A percentile compares a stretch with the other conserved stretches of the same genome.
Evolutionary conservation across 768 basidiomycete species (phyloP).

Genomic region (Russula virescens): DNA sequence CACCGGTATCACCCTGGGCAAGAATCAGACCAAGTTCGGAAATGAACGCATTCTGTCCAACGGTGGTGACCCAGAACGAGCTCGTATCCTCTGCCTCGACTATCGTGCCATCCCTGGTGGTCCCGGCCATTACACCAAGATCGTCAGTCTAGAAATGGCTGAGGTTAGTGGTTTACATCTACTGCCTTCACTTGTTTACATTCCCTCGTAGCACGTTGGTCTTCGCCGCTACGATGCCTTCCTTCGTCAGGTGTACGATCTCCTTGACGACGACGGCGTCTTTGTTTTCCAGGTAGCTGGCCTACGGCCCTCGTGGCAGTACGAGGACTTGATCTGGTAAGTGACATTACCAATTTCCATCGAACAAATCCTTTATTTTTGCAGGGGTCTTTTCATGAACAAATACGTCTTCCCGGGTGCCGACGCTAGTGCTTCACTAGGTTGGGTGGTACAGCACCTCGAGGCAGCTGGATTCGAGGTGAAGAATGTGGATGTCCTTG

Average conservation of each 20-base stretch:
- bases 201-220: conserved; percentile 73
- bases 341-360: conserved; percentile 17
- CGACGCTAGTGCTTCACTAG: conserved; percentile 91
- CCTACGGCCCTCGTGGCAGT: conserved; percentile 93
- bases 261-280: conserved; percentile 90
- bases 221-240: conserved; percentile 87
- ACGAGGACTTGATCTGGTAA: conserved; percentile 93
- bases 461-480: conserved; percentile 94
- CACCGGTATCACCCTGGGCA: conserved; percentile 89
- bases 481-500: conserved; percentile 93
- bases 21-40: conserved; percentile 90
- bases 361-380: background rate
- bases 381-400: conserved; percentile 93
- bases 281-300: conserved; percentile 98
- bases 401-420: conserved; percentile 99
- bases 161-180: conserved; percentile 48
- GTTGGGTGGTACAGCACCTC: conserved; percentile 86
- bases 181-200: conserved; percentile 1
- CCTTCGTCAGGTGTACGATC: conserved; percentile 85
- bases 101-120: conserved; percentile 85
- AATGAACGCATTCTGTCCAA: conserved; percentile 82
- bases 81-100: conserved; percentile 89
- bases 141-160: conserved; percentile 96
- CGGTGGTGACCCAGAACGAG: conserved; percentile 51
- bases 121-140: conserved; percentile 79